These are phyloP conservation scores for Crithidia thermophila DNA, from an alignment of 208 protist genomes.

Conservation along the genomic window DNA sequence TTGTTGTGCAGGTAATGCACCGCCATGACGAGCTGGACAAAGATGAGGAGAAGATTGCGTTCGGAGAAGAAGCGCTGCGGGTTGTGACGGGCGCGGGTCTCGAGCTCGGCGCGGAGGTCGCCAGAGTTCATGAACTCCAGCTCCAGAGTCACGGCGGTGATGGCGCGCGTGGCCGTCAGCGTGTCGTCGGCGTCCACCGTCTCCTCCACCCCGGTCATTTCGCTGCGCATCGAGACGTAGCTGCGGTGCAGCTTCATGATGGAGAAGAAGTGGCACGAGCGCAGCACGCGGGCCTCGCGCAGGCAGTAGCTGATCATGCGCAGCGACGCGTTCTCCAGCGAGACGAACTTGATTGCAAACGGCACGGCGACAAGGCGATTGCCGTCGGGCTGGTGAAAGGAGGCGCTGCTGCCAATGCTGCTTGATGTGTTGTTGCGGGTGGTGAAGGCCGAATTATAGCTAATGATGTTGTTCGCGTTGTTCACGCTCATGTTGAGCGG, in stretches of 20 bases:
- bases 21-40: conserved; percentile 72
- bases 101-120: conserved; percentile 74
- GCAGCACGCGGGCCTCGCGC: conserved; percentile 59
- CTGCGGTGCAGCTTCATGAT: conserved; percentile 76
- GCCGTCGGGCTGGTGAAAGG: not conserved
- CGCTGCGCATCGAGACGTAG: conserved; percentile 44
- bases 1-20: conserved; percentile 71
- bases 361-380: not conserved
- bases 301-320: conserved; percentile 50
- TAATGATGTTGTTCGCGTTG: not conserved
- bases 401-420: conserved; percentile 7
- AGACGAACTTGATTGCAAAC: conserved; percentile 64
- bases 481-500: not conserved
- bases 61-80: conserved; percentile 48
- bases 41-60: conserved; percentile 58
- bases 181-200: conserved; percentile 36
- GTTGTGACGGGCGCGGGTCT: conserved; percentile 31
- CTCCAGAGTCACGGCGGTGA: conserved; percentile 46
- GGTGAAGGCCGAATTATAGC: not conserved
- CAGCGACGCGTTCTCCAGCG: conserved; percentile 57
- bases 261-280: conserved; percentile 70
- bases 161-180: conserved; percentile 7
- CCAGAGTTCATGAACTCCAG: conserved; percentile 82
- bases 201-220: conserved; percentile 39
- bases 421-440: conserved; percentile 4